A percentile compares a stretch with the other conserved stretches of the same genome.
Conservation (phyloP, 352 stramenopile genomes). For the Albugo candida region DNA sequence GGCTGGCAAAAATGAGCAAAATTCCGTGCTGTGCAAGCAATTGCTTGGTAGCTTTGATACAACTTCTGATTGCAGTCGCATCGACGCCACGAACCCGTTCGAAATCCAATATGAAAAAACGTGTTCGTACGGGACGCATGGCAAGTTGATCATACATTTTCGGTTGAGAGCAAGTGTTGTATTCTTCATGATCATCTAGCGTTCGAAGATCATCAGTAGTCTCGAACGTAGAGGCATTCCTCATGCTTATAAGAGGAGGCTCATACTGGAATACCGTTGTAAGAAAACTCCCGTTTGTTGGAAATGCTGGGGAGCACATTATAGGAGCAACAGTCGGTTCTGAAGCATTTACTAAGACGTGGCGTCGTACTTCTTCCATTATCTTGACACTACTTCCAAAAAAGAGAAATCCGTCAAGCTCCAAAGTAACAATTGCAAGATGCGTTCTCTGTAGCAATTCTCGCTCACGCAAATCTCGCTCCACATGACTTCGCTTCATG, state of each 20-base stretch:
- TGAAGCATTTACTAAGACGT: conserved; percentile 38
- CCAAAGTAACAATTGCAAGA: conserved; percentile 69
- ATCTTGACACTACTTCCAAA: conserved; percentile 76
- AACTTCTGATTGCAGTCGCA: conserved; percentile 68
- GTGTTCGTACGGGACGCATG: conserved; percentile 47
- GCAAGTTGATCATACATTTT: conserved; percentile 8
- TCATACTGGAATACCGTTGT: background rate
- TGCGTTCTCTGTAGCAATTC: conserved; percentile 44
- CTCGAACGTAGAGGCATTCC: background rate
- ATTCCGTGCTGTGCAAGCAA: conserved; percentile 60
- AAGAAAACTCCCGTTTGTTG: background rate
- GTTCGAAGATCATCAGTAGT: conserved; percentile 29
- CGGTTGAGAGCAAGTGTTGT: conserved; percentile 10
- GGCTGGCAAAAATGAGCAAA: conserved; percentile 46
- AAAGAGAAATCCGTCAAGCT: conserved; percentile 77
- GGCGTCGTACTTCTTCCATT: conserved; percentile 70
- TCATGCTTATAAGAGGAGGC: background rate
- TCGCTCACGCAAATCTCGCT: conserved; percentile 55
- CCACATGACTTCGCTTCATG: conserved; percentile 62
- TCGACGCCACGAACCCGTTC: conserved; percentile 78
- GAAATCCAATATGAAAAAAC: conserved; percentile 81
- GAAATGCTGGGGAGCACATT: background rate
- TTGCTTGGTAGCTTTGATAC: conserved; percentile 75
- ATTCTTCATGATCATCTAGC: conserved; percentile 25
- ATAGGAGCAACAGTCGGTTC: conserved; percentile 2